Percentiles rank a stretch among this genome's conserved stretches.
These are phyloP conservation scores for Sutorius eximius DNA, from an alignment of 1,284 basidiomycete genomes.

Conservation along the genomic window DNA sequence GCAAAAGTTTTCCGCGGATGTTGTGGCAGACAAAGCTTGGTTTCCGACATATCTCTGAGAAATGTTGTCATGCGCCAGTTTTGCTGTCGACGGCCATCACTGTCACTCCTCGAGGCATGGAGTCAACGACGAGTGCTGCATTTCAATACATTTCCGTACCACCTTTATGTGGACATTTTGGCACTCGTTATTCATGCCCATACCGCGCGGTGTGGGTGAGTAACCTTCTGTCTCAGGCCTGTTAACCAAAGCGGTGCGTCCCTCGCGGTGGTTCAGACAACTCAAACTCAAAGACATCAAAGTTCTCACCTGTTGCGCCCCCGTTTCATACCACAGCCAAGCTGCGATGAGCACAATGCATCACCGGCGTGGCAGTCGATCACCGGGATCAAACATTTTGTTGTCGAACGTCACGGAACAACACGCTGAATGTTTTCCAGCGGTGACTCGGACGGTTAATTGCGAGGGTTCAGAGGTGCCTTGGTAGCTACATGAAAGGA, in stretches of 20 bases:
- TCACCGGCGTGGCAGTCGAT: constrained; percentile 5
- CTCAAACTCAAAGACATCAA: not conserved
- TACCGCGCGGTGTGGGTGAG: not conserved
- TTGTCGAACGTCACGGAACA: not conserved
- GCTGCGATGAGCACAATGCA: not conserved
- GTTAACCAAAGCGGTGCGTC: not conserved
- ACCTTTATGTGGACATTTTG: not conserved
- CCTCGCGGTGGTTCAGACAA: not conserved
- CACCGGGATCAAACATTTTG: not conserved
- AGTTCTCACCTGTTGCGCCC: not conserved
- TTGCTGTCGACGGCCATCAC: not conserved
- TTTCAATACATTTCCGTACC: not conserved
- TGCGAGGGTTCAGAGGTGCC: not conserved
- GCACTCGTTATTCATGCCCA: not conserved
- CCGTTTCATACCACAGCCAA: not conserved
- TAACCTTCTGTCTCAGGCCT: not conserved
- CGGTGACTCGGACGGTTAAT: not conserved
- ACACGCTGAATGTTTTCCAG: constrained; percentile 2
- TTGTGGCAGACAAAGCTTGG: not conserved
- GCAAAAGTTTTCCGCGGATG: too few species aligned
- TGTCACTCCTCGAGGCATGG: not conserved
- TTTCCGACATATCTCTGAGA: not conserved
- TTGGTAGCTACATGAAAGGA: not conserved
- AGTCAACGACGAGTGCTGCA: too few species aligned
- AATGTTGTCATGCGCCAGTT: not conserved